Evolutionary conservation across 495 filamentous ascomycete species (phyloP).

Genomic region (Evansstolkia leycettana): DNA sequence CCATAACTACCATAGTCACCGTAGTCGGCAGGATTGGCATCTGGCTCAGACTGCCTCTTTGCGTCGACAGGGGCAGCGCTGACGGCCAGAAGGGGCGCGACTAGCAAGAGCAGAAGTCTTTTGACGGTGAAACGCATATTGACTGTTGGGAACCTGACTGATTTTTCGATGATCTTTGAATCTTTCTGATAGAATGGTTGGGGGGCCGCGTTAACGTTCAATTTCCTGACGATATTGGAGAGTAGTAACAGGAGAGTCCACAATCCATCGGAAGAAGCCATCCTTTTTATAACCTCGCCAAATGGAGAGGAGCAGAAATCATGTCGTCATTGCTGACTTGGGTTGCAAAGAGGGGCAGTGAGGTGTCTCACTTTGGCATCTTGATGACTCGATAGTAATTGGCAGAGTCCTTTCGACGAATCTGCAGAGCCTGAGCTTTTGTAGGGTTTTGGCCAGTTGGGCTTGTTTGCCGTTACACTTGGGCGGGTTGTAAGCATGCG

Average conservation of each 20-base stretch:
- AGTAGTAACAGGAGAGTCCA: not conserved
- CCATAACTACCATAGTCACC: conserved; percentile 1
- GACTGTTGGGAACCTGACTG: not conserved
- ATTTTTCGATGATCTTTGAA: not conserved
- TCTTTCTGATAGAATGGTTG: not conserved
- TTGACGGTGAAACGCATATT: not conserved
- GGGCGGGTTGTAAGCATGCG: not conserved
- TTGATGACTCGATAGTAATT: not conserved
- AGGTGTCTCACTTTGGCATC: not conserved
- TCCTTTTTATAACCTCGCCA: not conserved
- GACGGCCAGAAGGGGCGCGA: not conserved
- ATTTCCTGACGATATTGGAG: not conserved
- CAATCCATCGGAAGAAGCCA: not conserved
- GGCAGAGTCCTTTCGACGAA: not conserved
- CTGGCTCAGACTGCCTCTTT: not conserved
- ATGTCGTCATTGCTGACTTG: not conserved
- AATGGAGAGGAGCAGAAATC: not conserved
- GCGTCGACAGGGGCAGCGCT: not conserved
- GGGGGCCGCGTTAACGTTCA: too few species aligned
- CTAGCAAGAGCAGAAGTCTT: not conserved
- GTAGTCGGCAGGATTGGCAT: not conserved
- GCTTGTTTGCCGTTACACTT: not conserved
- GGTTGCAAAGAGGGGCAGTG: not conserved
- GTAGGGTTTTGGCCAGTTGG: not conserved
- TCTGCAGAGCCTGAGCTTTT: not conserved